phyloP scores from a whole-genome alignment of 2,329 filamentous ascomycete genomes.

The Alternaria brassicae region DNA sequence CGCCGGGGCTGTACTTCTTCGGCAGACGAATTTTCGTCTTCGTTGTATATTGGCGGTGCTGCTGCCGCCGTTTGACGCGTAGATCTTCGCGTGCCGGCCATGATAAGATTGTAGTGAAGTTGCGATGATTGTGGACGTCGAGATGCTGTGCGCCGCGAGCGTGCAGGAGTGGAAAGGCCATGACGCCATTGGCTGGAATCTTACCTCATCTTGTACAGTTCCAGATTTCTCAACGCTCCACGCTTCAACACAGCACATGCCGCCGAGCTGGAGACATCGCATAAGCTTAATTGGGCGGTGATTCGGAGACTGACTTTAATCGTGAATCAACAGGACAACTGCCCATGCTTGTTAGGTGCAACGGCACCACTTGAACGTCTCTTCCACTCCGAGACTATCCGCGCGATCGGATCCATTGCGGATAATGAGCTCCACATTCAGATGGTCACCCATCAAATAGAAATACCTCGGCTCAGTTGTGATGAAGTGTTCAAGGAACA shows the following conservation, averaged over 20 bases:
- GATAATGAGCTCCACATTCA: not conserved
- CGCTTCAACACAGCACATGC: not conserved
- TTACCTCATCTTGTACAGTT: not conserved
- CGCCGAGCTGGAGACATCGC: not conserved
- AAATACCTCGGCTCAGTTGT: not conserved
- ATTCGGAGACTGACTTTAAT: not conserved
- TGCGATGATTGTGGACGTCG: slow-evolving; percentile 7
- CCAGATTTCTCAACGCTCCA: not conserved
- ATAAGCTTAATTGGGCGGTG: not conserved
- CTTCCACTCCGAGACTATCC: not conserved
- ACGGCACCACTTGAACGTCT: not conserved
- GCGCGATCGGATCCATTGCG: not conserved
- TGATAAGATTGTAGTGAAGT: slow-evolving; percentile 15
- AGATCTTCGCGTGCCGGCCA: slow-evolving; percentile 41
- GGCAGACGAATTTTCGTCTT: slow-evolving; percentile 22
- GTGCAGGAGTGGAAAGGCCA: not conserved
- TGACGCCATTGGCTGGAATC: slow-evolving; percentile 7
- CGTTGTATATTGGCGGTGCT: slow-evolving; percentile 30
- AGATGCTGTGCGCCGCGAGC: slow-evolving; percentile 2
- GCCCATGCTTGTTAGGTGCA: not conserved
- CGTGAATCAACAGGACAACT: not conserved
- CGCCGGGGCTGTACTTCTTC: slow-evolving; percentile 27
- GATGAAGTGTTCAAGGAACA: not conserved
- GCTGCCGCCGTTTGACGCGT: slow-evolving; percentile 33
- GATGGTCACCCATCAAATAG: not conserved